Conservation (phyloP, 1,284 basidiomycete species). For the Fomitopsis palustris region DNA sequence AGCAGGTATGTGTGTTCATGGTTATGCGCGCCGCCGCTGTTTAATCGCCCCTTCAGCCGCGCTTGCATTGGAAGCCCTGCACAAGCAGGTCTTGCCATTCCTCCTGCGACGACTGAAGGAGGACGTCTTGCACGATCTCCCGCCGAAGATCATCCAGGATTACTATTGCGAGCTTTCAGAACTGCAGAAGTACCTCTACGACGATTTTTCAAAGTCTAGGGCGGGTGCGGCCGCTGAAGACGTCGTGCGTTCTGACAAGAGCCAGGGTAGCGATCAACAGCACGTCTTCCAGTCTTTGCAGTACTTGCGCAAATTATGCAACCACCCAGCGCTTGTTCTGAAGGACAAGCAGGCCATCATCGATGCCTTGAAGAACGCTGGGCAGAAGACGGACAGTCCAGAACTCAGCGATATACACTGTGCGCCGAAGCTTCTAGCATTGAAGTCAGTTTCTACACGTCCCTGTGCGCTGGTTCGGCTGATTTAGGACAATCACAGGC, state of each 20-base stretch:
- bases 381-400: slow-evolving; percentile 32
- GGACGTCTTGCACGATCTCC: slow-evolving; percentile 93
- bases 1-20: slow-evolving; percentile 60
- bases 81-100: slow-evolving; percentile 99
- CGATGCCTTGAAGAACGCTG: slow-evolving; percentile 60
- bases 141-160: slow-evolving; percentile 99
- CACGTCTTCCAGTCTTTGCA: slow-evolving; percentile 97
- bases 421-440: slow-evolving; percentile 91
- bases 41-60: slow-evolving; percentile 54
- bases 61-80: slow-evolving; percentile 90
- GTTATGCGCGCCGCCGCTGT: background rate
- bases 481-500: slow-evolving; percentile 44
- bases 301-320: slow-evolving; percentile 96
- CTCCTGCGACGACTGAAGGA: slow-evolving; percentile 95
- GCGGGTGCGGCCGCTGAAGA: slow-evolving; percentile 66
- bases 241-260: slow-evolving; percentile 46
- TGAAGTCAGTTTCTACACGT: slow-evolving; percentile 56
- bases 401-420: slow-evolving; percentile 80
- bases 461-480: background rate
- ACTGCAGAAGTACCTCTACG: slow-evolving; percentile 90
- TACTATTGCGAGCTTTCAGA: slow-evolving; percentile 98
- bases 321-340: slow-evolving; percentile 90
- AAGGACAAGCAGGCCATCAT: slow-evolving; percentile 64
- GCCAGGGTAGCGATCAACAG: slow-evolving; percentile 54
- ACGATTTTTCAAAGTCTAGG: slow-evolving; percentile 86